Conservation (phyloP, 768 basidiomycete species). For the Ephemerocybe angulata region DNA sequence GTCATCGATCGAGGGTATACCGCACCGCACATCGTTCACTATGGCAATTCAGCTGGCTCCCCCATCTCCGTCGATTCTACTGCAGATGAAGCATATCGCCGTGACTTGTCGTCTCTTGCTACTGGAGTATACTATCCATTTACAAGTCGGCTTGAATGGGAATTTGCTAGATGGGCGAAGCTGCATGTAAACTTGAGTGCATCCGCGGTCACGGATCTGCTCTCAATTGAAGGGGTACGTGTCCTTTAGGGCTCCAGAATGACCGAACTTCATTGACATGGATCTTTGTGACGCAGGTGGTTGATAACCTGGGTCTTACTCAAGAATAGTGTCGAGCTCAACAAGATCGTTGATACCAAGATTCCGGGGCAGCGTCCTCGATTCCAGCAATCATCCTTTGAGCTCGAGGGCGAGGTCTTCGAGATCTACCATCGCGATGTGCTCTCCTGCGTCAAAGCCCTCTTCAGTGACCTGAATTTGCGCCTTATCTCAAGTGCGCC, state of each 20-base stretch:
- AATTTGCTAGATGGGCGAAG: slow-evolving; percentile 38
- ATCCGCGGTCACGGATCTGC: slow-evolving; percentile 34
- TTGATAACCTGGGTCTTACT: slow-evolving; percentile 23
- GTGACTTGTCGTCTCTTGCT: background rate
- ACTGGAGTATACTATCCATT: slow-evolving; percentile 22
- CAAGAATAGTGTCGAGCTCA: slow-evolving; percentile 23
- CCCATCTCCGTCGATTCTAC: background rate
- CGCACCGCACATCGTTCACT: background rate
- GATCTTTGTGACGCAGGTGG: slow-evolving; percentile 19
- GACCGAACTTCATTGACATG: too few relatives aligned
- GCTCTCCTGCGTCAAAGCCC: slow-evolving; percentile 31
- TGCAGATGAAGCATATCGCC: background rate
- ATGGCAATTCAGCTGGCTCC: background rate
- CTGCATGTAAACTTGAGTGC: slow-evolving; percentile 27
- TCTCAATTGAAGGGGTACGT: slow-evolving; percentile 37
- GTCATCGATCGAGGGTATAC: too few relatives aligned
- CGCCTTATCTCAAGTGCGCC: slow-evolving; percentile 22
- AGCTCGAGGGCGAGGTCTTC: slow-evolving; percentile 24
- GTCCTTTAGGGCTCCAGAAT: background rate
- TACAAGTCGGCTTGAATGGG: slow-evolving; percentile 33
- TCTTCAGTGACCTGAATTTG: slow-evolving; percentile 33
- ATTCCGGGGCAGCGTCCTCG: slow-evolving; percentile 19
- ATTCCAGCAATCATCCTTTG: slow-evolving; percentile 24
- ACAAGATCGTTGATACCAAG: slow-evolving; percentile 24
- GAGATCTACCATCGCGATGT: slow-evolving; percentile 33